Percentiles rank a stretch among this genome's conserved stretches.
phyloP scores from a whole-genome alignment of 2,329 filamentous ascomycete genomes.

The Dryadomyces sulphureus region DNA sequence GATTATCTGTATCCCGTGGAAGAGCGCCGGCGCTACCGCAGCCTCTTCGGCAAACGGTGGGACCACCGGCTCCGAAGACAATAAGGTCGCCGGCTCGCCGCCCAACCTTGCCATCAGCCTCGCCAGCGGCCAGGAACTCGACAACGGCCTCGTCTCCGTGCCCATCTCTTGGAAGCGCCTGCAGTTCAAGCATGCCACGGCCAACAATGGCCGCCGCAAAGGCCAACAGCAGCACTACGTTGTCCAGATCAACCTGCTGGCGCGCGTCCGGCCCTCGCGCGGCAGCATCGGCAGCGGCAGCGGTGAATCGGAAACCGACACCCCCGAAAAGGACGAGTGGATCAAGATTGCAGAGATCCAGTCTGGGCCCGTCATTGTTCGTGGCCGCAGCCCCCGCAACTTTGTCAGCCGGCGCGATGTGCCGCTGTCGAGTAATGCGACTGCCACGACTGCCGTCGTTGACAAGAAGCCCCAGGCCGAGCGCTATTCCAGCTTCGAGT shows the following conservation, averaged over 20 bases:
- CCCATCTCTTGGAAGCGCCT: conserved; percentile 86
- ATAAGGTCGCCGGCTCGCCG: conserved; percentile 34
- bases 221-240: conserved; percentile 92
- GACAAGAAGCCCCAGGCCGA: conserved; percentile 28
- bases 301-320: neutral
- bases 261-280: conserved; percentile 23
- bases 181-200: conserved; percentile 91
- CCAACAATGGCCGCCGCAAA: conserved; percentile 88
- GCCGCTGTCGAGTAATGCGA: conserved; percentile 39
- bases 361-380: conserved; percentile 88
- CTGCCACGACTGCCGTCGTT: conserved; percentile 6
- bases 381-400: conserved; percentile 81
- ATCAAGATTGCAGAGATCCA: conserved; percentile 69
- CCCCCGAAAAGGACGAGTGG: conserved; percentile 39
- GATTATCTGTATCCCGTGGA: conserved; percentile 95
- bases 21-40: conserved; percentile 46
- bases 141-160: conserved; percentile 58
- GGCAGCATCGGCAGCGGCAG: neutral
- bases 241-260: conserved; percentile 65
- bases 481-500: neutral
- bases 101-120: conserved; percentile 41
- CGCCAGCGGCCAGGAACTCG: conserved; percentile 49
- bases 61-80: conserved; percentile 17
- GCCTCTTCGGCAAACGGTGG: neutral
- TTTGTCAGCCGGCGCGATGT: conserved; percentile 86